Base-by-base conservation (phyloP, 768 basidiomycete species). In the Psilocybe cubensis region DNA sequence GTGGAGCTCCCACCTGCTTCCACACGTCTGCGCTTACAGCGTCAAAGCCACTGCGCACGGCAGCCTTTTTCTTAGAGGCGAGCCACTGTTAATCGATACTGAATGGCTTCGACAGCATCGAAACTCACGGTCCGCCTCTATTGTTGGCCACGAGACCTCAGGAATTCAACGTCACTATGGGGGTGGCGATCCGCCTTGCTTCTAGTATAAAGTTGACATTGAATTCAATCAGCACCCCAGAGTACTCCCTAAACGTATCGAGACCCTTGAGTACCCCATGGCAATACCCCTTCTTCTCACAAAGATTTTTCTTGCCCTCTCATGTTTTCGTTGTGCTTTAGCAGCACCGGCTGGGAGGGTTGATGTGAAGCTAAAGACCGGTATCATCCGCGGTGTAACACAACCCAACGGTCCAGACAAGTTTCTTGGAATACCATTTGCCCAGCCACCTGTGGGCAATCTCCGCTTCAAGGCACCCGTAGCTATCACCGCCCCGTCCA, bases 351-450 rank as follows among this genome's bases (percentile, higher is more conserved):
- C 61, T 2, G 56, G 60, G 9, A 60, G 65, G n/a, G 69, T 79
- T 20, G 76, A 81, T 17, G 71, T 83, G 14, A 58, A 52, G 4
- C 62, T 81, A 8, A 72, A 67, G 9, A 76, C 72, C 6, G 84
- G 84, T 4, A 74, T 70, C 0, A 84, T 84, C 58, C 77, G 75
- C 2, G 84, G 84, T 8, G 59, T 79, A 4, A 56, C 71, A 7
- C 75, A 74, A 11, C 45, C 70, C 0, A 79, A 79, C 45, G 79
- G 77, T 8, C 78, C 79, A 9, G 81, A 86, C 48, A 74, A 75
- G 64, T 89, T 84, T 79, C 74, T 86, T 11, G 86, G 86, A 2
- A 79, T 89, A 29, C 86, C 81, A 0, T 89, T 75, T 55, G 87
- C 84, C 3, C 70, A 79, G 57, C 76, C 86, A 1, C 87, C 87